These are phyloP conservation scores for Syzygium oleosum DNA, from an alignment of 345 rosid species.

Conservation along the genomic window DNA sequence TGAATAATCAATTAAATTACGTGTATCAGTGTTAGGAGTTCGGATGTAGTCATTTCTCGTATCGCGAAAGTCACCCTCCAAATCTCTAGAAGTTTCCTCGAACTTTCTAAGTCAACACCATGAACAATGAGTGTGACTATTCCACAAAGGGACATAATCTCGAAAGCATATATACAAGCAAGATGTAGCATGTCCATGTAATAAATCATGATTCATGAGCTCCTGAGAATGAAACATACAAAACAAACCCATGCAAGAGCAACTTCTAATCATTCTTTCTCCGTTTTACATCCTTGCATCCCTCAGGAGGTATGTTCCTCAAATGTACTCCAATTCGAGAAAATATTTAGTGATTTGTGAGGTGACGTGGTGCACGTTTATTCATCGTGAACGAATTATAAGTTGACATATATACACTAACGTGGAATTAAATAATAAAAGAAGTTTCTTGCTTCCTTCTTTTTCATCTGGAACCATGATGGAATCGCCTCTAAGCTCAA, in stretches of 20 bases:
- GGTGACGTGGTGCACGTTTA: too few species aligned
- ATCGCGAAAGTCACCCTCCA: neutral
- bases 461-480: too few species aligned
- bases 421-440: too few species aligned
- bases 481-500: too few species aligned
- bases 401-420: too few species aligned
- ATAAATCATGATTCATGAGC: neutral
- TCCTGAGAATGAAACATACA: neutral
- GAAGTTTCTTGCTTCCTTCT: too few species aligned
- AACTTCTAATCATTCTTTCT: neutral
- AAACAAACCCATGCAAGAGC: neutral
- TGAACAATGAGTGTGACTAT: too few species aligned
- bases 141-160: too few species aligned
- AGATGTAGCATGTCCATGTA: neutral
- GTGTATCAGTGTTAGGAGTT: neutral
- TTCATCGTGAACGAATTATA: too few species aligned
- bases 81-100: neutral
- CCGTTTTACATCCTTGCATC: neutral
- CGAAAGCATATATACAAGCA: too few species aligned
- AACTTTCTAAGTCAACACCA: neutral
- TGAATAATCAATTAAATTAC: neutral
- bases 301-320: neutral
- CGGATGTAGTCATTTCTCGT: neutral
- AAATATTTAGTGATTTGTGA: too few species aligned
- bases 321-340: neutral